Evolutionary conservation across 1,139 yeast species (phyloP), one percentile per base, ranked within the genome.

Genomic region (Suhomyces chickasaworum): DNA sequence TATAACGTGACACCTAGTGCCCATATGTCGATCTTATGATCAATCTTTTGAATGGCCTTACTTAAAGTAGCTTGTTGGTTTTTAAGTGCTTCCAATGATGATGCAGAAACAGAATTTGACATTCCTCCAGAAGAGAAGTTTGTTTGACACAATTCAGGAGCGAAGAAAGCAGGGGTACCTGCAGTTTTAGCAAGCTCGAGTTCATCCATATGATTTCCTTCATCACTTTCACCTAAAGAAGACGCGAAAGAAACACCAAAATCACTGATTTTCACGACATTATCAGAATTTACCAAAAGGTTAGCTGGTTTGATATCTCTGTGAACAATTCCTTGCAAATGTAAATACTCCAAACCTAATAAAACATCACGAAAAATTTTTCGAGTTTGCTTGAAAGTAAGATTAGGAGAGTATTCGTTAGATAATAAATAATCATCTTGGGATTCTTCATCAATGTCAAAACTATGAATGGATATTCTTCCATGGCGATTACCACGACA

Each of bases 291-390:
- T 3, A 90, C 83, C 46, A 95, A 74, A 49, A 95, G 68, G 61
- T 95, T 95, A 2, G 99, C 97, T 0, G 99, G 99, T 63, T 95
- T 95, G 50, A 95, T 93, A 66, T 95, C 99, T 49, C 99, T 80
- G 66, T 95, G 99, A 16, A 95, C 89, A 46, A 95, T 89, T 5
- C 97, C 97, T 64, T 90, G 96, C 58, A 83, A 76, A 68, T 95
- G 99, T 53, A 95, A 69, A 65, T 95, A 95, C 64, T 95, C 99
- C 41, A 95, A 73, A 0, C 99, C 99, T 29, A 88, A 72, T 4
- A 91, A 76, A 10, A 91, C 96, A 57, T 95, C 97, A 52, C 97
- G 75, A 58, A 93, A 86, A 27, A 86, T 81, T 51, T 77, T 76
- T 50, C 95, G 77, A 0, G 91, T 78, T 57, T 86, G 82, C 47